phyloP scores from a whole-genome alignment of 139 green algal species.

The Coelastrella sp. region DNA sequence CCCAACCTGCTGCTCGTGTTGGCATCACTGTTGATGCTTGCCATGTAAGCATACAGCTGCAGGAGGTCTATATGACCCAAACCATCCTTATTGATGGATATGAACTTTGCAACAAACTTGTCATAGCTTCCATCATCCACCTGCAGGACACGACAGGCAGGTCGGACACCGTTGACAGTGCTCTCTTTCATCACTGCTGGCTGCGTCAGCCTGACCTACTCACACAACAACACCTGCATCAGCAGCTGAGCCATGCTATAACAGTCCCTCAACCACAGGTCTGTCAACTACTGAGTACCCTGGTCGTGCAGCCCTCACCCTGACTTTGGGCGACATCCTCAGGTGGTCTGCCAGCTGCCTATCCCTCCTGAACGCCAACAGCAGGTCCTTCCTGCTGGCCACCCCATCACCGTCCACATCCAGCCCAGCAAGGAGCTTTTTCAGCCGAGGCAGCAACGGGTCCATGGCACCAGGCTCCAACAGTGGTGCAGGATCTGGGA shows the following conservation, averaged over 20 bases:
- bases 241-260: too few relatives aligned
- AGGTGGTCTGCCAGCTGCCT: conserved; percentile 56
- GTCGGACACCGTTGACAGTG: too few relatives aligned
- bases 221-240: too few relatives aligned
- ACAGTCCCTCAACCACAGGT: too few relatives aligned
- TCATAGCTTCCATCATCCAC: conserved; percentile 33
- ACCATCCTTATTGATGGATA: conserved; percentile 36
- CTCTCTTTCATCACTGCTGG: too few relatives aligned
- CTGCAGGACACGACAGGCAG: background rate
- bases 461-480: background rate
- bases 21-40: background rate
- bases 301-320: background rate
- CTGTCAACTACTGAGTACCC: too few relatives aligned
- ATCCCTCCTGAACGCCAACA: conserved; percentile 63
- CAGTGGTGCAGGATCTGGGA: background rate
- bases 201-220: too few relatives aligned
- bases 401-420: conserved; percentile 58
- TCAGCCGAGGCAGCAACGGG: background rate
- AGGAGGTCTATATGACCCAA: conserved; percentile 15
- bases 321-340: conserved; percentile 7
- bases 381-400: conserved; percentile 61
- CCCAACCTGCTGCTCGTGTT: background rate
- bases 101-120: conserved; percentile 28
- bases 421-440: conserved; percentile 56
- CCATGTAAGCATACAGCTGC: conserved; percentile 24